A percentile compares a stretch with the other conserved stretches of the same genome.
Evolutionary conservation across 2,329 filamentous ascomycete genomes (phyloP).

Genomic region (Trichoderma asperellum): DNA sequence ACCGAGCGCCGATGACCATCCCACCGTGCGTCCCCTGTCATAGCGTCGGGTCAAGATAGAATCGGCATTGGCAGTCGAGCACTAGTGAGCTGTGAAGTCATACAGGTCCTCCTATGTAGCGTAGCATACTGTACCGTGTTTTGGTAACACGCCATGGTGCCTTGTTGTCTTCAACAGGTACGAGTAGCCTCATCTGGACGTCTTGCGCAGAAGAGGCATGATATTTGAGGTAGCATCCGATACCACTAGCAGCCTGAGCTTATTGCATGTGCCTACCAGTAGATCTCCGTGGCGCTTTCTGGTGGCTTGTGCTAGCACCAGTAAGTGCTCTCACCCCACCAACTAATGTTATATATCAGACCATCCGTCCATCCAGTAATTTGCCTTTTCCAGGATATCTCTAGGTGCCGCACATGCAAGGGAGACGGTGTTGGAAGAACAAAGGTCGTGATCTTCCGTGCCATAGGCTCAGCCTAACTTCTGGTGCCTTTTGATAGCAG

Average conservation of each 20-base stretch:
- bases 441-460: neutral
- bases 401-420: neutral
- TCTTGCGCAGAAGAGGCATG: neutral
- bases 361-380: conserved; percentile 7
- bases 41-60: neutral
- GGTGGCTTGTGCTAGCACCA: conserved; percentile 3
- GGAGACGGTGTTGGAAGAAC: neutral
- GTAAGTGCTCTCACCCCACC: conserved; percentile 1
- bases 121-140: neutral
- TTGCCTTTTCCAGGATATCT: conserved; percentile 2
- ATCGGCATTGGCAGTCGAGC: neutral
- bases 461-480: neutral
- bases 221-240: neutral
- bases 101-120: neutral
- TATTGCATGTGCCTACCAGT: neutral
- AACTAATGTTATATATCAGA: conserved; percentile 14
- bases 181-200: neutral
- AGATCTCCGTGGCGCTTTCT: conserved; percentile 2
- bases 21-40: neutral
- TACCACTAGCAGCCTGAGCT: neutral
- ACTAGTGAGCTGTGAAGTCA: neutral
- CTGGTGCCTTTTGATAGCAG: neutral
- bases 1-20: neutral
- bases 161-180: neutral
- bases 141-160: neutral